A percentile compares a stretch with the other conserved stretches of the same genome.
Conservation (phyloP, 1,139 yeast genomes). For the Nematodospora anomalae region DNA sequence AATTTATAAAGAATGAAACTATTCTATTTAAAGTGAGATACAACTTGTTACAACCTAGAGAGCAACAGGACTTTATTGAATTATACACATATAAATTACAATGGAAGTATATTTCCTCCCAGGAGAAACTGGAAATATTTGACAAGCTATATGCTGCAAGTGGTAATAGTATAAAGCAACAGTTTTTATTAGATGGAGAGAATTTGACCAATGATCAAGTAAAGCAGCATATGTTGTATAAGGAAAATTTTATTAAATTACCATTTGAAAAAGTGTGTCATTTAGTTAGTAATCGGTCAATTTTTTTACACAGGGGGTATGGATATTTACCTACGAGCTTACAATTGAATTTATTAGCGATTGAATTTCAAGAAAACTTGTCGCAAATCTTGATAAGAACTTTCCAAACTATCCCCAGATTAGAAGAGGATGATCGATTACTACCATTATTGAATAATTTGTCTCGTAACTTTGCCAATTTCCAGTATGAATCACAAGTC, state of each 20-base stretch:
- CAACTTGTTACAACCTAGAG: constrained; percentile 61
- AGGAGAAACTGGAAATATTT: constrained; percentile 56
- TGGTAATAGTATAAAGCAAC: constrained; percentile 33
- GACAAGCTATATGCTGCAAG: constrained; percentile 58
- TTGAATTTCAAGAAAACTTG: constrained; percentile 63
- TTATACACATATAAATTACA: constrained; percentile 53
- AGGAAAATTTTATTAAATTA: constrained; percentile 71
- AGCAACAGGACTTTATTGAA: constrained; percentile 68
- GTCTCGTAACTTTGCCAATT: constrained; percentile 67
- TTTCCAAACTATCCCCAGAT: constrained; percentile 74
- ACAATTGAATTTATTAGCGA: constrained; percentile 67
- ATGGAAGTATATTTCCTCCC: constrained; percentile 67
- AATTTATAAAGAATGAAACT: constrained; percentile 77
- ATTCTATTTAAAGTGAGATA: constrained; percentile 73
- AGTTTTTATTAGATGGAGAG: constrained; percentile 26
- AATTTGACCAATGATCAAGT: constrained; percentile 43
- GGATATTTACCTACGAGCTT: constrained; percentile 86
- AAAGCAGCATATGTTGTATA: constrained; percentile 39
- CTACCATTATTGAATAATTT: constrained; percentile 80
- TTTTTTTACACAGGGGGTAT: constrained; percentile 63
- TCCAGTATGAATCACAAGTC: constrained; percentile 46
- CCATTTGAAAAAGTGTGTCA: constrained; percentile 86
- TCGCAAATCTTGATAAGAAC: constrained; percentile 59
- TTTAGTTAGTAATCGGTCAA: constrained; percentile 67
- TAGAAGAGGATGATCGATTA: constrained; percentile 90